These are phyloP conservation scores for Coemansia guatemalensis DNA, from an alignment of 192 early-diverging fungal genomes.

Conservation along the genomic window DNA sequence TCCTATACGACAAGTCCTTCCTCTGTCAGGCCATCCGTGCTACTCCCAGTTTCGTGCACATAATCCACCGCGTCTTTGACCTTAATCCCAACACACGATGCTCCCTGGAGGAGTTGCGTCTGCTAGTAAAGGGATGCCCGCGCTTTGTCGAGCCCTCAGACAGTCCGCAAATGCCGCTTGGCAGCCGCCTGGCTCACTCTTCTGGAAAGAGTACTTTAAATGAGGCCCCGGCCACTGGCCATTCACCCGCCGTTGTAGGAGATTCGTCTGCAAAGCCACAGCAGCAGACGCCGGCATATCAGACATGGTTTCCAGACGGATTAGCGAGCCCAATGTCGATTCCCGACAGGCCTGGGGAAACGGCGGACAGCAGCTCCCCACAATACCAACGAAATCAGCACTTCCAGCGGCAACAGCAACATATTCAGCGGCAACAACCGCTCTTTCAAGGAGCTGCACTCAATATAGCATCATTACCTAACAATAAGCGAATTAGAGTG, in stretches of 20 bases:
- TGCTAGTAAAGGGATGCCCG: constrained; percentile 39
- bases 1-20: constrained; percentile 60
- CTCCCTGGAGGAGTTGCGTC: constrained; percentile 48
- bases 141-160: constrained; percentile 33
- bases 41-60: constrained; percentile 65
- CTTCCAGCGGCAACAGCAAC: neutral
- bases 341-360: neutral
- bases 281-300: constrained; percentile 1
- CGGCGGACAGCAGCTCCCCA: constrained; percentile 8
- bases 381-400: constrained; percentile 1
- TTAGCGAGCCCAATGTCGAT: constrained; percentile 9
- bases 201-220: neutral
- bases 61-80: constrained; percentile 73
- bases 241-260: neutral
- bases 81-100: constrained; percentile 63
- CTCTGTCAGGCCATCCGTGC: constrained; percentile 66
- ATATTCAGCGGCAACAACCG: neutral
- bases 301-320: constrained; percentile 12
- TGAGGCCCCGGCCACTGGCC: neutral
- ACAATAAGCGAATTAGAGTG: constrained; percentile 14
- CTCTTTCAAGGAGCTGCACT: neutral
- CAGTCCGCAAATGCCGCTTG: neutral
- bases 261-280: neutral
- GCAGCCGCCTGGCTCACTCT: neutral
- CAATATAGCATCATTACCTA: neutral